Evolutionary conservation across 345 rosid genomes (phyloP), one percentile per base, ranked within the genome.

Genomic region (Populus euphratica): DNA sequence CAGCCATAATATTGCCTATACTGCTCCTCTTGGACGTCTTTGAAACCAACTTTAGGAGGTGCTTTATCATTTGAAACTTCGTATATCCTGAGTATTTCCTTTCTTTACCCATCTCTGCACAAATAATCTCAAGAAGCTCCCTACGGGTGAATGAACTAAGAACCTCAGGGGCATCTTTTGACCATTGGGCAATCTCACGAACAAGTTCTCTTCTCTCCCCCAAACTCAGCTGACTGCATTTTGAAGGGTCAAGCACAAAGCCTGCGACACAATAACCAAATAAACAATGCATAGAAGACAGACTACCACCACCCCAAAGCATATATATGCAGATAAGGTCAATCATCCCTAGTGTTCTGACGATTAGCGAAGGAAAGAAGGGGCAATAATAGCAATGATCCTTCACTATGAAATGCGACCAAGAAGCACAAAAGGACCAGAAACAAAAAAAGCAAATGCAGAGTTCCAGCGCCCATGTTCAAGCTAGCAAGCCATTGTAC

Each of bases 21-120:
- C 78, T 61, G 33, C 71, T 74, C n/a, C 70, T 63, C 41, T 69
- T 81, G 61, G 81, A 77, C 62, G 90, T 89, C 80, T 80, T 87
- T 8, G 85, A 73, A 69, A 93, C 88, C 78, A 93, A 80, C 80
- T 86, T 91, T 69, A 90, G 79, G 56, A 93, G 96, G 68, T 88
- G 89, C 73, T 91, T 91, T 52, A 93, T 93, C 92, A 93, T 91
- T 83, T 86, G 88, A 75, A 76, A 81, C 85, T 93, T 93, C 13
- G 89, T 87, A 77, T 88, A 85, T 36, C 97, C 97, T 0, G 93
- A 87, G 76, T 90, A 93, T 76, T 91, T 91, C 62, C 94, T 81
- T 67, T 90, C 92, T 79, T 89, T 91, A 18, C 97, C 97, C 96
- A 88, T 90, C 84, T 93, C 97, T 3, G 94, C 93, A 76, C 96